Percentiles rank a stretch among this genome's conserved stretches.
Evolutionary conservation across 1,284 basidiomycete genomes (phyloP).

Genomic region (Boletus semigastroideus): DNA sequence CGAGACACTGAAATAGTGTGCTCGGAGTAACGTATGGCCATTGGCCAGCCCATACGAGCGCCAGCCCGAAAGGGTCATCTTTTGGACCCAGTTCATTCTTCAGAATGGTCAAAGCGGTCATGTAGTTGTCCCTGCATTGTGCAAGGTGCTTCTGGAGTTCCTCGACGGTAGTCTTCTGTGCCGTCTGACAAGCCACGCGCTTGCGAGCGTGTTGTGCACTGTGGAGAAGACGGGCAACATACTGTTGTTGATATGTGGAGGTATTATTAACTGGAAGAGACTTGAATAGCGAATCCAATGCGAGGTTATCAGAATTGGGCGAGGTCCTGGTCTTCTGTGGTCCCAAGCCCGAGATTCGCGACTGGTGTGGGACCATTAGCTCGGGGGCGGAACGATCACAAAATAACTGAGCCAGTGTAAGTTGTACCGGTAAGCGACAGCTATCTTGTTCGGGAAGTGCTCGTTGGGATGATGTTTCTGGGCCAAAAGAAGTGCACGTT

Average conservation of each 20-base stretch:
- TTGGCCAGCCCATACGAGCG: neutral
- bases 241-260: neutral
- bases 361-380: neutral
- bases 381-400: neutral
- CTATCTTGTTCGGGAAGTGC: no score
- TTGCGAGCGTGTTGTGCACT: neutral
- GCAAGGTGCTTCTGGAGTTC: neutral
- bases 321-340: neutral
- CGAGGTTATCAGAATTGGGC: no score
- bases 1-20: neutral
- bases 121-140: neutral
- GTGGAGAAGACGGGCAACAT: neutral
- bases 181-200: neutral
- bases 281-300: neutral
- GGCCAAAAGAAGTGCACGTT: no score
- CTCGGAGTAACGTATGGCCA: neutral
- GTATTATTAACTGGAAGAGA: neutral
- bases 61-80: neutral
- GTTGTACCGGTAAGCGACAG: no score
- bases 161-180: neutral
- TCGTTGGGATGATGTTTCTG: no score
- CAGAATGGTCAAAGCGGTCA: neutral
- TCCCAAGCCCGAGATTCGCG: neutral
- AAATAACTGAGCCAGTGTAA: no score
- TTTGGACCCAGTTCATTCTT: neutral